phyloP scores from a whole-genome alignment of 2,329 filamentous ascomycete species.

The Microthyrium microscopicum region DNA sequence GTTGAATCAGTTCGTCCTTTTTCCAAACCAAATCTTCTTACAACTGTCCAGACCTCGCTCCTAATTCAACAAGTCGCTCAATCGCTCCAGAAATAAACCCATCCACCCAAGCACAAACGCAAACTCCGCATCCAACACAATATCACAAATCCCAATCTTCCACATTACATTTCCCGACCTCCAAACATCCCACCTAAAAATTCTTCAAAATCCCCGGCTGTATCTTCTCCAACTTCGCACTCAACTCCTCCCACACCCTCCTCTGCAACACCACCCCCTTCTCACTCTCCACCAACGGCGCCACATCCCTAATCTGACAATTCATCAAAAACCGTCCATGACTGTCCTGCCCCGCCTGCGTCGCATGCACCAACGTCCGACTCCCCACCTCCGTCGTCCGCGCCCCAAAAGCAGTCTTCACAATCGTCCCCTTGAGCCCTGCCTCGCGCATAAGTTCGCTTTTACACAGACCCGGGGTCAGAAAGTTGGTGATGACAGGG shows the following conservation, averaged over 20 bases:
- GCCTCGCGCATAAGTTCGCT: slow-evolving; percentile 9
- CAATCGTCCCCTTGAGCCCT: background rate
- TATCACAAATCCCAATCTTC: no score
- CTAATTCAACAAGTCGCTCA: no score
- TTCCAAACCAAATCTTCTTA: no score
- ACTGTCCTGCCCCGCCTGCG: slow-evolving; percentile 3
- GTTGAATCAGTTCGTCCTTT: no score
- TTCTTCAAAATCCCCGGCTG: slow-evolving; percentile 21
- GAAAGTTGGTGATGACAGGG: slow-evolving; percentile 9
- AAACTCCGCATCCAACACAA: no score
- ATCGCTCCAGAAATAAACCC: no score
- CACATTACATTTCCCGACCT: no score
- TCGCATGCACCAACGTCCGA: slow-evolving; percentile 7
- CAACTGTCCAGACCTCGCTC: no score
- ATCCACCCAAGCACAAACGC: no score
- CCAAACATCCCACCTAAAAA: slow-evolving; percentile 9
- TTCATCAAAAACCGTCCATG: slow-evolving; percentile 7
- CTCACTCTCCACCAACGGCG: slow-evolving; percentile 22
- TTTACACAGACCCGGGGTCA: slow-evolving; percentile 11
- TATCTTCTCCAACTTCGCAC: slow-evolving; percentile 24
- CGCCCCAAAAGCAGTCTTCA: slow-evolving; percentile 2
- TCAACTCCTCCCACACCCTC: slow-evolving; percentile 29
- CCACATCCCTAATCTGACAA: slow-evolving; percentile 5
- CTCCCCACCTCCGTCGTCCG: slow-evolving; percentile 7
- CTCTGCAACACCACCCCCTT: slow-evolving; percentile 23